Percentiles rank a stretch among this genome's conserved stretches.
phyloP scores from a whole-genome alignment of 148 eudicot genomes.

The Salicornia ramosissima region DNA sequence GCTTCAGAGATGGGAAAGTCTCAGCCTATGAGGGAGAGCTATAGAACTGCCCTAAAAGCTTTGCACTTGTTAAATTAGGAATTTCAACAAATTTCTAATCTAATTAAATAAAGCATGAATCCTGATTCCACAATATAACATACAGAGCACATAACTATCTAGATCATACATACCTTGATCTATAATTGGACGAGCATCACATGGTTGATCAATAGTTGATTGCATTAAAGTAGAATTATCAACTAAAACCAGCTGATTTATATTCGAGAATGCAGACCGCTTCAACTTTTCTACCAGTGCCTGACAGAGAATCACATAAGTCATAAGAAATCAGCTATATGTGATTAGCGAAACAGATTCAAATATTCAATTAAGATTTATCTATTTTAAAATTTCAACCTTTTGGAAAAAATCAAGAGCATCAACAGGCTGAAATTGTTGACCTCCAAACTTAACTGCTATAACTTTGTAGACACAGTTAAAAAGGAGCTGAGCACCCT shows the following conservation, averaged over 20 bases:
- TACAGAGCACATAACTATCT: too few relatives aligned
- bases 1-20: not conserved
- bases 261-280: slow-evolving; percentile 39
- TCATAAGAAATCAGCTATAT: not conserved
- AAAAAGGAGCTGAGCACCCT: slow-evolving; percentile 22
- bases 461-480: slow-evolving; percentile 30
- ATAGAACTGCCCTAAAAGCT: not conserved
- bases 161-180: slow-evolving; percentile 45
- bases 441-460: slow-evolving; percentile 27
- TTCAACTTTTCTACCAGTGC: slow-evolving; percentile 48
- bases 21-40: not conserved
- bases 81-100: not conserved
- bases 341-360: not conserved
- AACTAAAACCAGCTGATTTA: slow-evolving; percentile 29
- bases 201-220: slow-evolving; percentile 16
- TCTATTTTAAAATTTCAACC: slow-evolving; percentile 4
- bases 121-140: not conserved
- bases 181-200: slow-evolving; percentile 18
- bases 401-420: slow-evolving; percentile 25
- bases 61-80: not conserved
- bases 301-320: slow-evolving; percentile 33
- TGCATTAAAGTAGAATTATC: slow-evolving; percentile 17
- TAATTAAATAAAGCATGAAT: not conserved
- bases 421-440: slow-evolving; percentile 14
- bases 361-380: not conserved